Conservation (phyloP, 768 basidiomycete genomes). For the Boletellus emodensis region DNA sequence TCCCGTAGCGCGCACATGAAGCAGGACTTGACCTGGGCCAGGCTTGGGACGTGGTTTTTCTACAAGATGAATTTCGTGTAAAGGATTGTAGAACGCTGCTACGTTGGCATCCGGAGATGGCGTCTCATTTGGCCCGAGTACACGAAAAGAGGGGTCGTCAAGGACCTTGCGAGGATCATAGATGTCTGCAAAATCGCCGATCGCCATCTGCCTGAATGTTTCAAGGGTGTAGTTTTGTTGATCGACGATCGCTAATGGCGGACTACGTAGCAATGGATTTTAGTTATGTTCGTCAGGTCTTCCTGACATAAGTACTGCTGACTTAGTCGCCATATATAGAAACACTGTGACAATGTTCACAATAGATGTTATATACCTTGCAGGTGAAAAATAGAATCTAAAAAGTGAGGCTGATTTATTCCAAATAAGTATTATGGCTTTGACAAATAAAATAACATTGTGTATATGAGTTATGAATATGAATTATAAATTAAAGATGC, state of each 20-base stretch:
- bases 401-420: too few species aligned
- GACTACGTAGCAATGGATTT: not conserved
- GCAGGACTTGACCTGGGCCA: constrained; percentile 60
- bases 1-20: constrained; percentile 65
- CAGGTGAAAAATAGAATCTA: too few species aligned
- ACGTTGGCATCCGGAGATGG: constrained; percentile 48
- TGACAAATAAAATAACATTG: too few species aligned
- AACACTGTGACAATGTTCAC: too few species aligned
- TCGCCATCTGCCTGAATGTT: constrained; percentile 15
- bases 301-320: too few species aligned
- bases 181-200: constrained; percentile 34
- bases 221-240: not conserved
- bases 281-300: too few species aligned
- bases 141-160: constrained; percentile 51
- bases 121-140: constrained; percentile 48
- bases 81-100: constrained; percentile 62
- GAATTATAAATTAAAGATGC: too few species aligned
- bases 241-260: not conserved
- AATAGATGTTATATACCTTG: too few species aligned
- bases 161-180: constrained; percentile 57
- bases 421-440: too few species aligned
- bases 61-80: constrained; percentile 63
- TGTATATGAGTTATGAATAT: too few species aligned
- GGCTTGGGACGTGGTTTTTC: constrained; percentile 58
- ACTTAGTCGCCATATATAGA: too few species aligned